Base-by-base conservation (phyloP, 352 stramenopile genomes). In the Globisporangium cystogenes region DNA sequence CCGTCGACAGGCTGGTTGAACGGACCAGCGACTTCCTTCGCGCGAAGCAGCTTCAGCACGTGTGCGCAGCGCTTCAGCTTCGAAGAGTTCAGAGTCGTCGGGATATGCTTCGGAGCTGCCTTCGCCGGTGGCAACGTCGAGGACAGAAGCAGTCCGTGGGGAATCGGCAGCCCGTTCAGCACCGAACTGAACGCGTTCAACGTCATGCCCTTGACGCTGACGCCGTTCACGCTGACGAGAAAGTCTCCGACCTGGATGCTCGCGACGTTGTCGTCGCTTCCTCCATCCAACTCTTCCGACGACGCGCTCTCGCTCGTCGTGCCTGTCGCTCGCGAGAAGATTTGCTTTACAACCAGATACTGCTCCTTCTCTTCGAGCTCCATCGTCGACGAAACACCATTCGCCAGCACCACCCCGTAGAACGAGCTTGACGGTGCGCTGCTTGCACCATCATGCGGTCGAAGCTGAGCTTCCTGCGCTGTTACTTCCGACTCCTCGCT, bases 1-100 rank as follows among this genome's bases (percentile, higher is more conserved):
- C 70, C 65, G 65, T 94, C 84, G 4, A 94, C 84, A 10, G 82
- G 82, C n/a, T 90, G 74, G 46, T 92, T 93, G 55, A 94, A 94
- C 29, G 84, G 82, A 1, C 53, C 55, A 3, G 84, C 72, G 45
- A 90, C 77, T 46, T 93, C 82, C 71, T 94, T 94, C 1, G 72
- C 67, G 35, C 82, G 79, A 48, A 92, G 59, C 48, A 92, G 62
- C 49, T 92, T 90, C 3, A 92, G 60, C 0, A 89, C 77, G 42
- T 90, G 79, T 20, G 55, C 74, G 64, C 82, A 92, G 20, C 74
- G 59, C 49, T 87, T 89, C 6, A 90, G 59, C 44, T 81, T 82
- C 15, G 67, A 79, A 12, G 73, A 70, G 20, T 64, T 82, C 31
- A 73, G 60, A 0, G 74, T 88, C 31, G 74, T 87, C 31, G 79